phyloP scores from a whole-genome alignment of 1,284 basidiomycete species.

The Inonotus hispidus region DNA sequence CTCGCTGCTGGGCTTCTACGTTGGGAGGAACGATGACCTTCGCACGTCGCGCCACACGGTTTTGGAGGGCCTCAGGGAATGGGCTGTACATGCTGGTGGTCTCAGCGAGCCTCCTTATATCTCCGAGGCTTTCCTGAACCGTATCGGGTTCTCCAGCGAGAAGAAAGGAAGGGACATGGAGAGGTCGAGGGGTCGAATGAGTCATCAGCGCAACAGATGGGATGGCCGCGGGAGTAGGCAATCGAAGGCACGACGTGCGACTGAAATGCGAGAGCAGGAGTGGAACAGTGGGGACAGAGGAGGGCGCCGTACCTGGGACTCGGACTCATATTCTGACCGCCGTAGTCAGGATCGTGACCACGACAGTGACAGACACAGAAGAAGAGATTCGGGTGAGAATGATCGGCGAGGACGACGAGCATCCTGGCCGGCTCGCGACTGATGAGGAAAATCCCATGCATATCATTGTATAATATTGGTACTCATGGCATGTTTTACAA shows the following conservation, averaged over 20 bases:
- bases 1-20: constrained; percentile 76
- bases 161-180: background rate
- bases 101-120: constrained; percentile 46
- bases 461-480: background rate
- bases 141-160: constrained; percentile 27
- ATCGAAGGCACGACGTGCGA: background rate
- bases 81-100: constrained; percentile 54
- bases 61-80: constrained; percentile 58
- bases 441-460: background rate
- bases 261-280: background rate
- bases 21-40: constrained; percentile 47
- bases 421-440: background rate
- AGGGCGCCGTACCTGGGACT: background rate
- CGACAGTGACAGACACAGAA: background rate
- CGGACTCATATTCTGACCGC: background rate
- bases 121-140: constrained; percentile 40
- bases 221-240: background rate
- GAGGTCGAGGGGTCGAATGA: background rate
- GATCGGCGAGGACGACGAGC: background rate
- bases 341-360: background rate
- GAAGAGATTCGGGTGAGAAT: background rate
- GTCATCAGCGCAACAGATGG: background rate
- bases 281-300: background rate
- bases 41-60: constrained; percentile 44
- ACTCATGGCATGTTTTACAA: background rate